Evolutionary conservation across 2,329 filamentous ascomycete genomes (phyloP), one percentile per base, ranked within the genome.

Genomic region (Cryphonectria carpinicola): DNA sequence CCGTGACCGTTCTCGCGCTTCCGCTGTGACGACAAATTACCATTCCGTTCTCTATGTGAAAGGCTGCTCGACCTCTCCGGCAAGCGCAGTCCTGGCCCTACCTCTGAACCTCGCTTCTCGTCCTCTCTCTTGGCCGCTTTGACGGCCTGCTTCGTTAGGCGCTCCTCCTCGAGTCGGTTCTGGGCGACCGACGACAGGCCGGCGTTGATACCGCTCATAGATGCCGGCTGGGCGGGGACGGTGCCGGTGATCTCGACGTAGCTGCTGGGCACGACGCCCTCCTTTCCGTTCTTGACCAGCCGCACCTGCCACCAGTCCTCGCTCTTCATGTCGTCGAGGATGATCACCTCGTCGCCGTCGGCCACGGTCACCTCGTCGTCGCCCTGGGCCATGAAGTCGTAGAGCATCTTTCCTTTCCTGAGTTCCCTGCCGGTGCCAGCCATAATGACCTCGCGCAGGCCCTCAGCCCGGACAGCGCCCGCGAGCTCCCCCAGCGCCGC

Each of bases 221-320:
- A 83, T 60, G 83, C 83, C 39, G 82, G 76, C 37, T 85, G 82
- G 5, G 86, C 82, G 11, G 87, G 80, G 35, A 91, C 80, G 17
- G 88, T 87, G 69, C 93, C 94, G 32, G 90, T 95, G 67, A 97
- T 85, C 80, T 99, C 95, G 76, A 99, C 91, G 78, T 98, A 99
- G 81, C 94, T 97, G 84, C 94, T 96, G 19, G 96, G 96, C 11
- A 99, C 95, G 37, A 99, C 96, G 54, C 96, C 96, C 82, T 98
- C 94, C 78, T 94, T 96, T 75, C 94, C 94, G 79, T 94, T 98
- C 83, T 94, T 97, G 73, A 98, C 78, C 49, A 95, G 89, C 71
- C 93, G 89, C 49, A 99, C 94, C 84, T 96, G 94, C 95, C 96
- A 98, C 96, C 96, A 99, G 79, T 99, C 96, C 71, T 98, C 94